phyloP scores from a whole-genome alignment of 2,329 filamentous ascomycete genomes.

The Tolypocladium guangdongense region DNA sequence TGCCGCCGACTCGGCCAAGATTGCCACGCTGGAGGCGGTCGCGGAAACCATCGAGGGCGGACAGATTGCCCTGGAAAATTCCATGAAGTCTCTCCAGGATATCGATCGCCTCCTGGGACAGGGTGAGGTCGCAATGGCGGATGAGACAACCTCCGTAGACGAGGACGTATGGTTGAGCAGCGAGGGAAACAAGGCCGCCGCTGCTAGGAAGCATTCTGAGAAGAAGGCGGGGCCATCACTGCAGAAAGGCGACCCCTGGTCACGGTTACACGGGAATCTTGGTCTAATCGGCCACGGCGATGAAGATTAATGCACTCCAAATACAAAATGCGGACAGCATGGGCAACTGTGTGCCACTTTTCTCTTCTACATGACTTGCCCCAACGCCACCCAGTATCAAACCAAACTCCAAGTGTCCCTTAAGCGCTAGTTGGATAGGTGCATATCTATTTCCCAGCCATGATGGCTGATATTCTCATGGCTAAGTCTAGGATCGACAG shows the following conservation, averaged over 20 bases:
- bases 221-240: conserved; percentile 10
- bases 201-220: conserved; percentile 1
- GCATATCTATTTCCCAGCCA: conserved; percentile 35
- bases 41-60: conserved; percentile 50
- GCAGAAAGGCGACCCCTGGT: conserved; percentile 33
- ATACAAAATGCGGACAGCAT: neutral
- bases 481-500: conserved; percentile 78
- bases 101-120: conserved; percentile 37
- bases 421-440: neutral
- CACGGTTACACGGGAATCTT: conserved; percentile 39
- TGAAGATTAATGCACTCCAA: conserved; percentile 1
- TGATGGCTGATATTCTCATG: conserved; percentile 66
- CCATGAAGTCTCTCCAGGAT: conserved; percentile 37
- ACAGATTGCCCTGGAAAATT: conserved; percentile 42
- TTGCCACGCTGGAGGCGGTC: conserved; percentile 45
- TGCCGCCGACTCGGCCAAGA: conserved; percentile 49
- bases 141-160: conserved; percentile 10
- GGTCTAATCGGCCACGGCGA: conserved; percentile 35
- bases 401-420: conserved; percentile 1
- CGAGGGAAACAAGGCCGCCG: conserved; percentile 11
- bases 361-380: conserved; percentile 1
- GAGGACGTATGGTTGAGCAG: conserved; percentile 25
- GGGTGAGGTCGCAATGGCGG: conserved; percentile 11
- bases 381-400: neutral
- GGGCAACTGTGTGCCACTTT: neutral